phyloP scores from a whole-genome alignment of 73 alveolate species.

The Symbiodinium natans region DNA sequence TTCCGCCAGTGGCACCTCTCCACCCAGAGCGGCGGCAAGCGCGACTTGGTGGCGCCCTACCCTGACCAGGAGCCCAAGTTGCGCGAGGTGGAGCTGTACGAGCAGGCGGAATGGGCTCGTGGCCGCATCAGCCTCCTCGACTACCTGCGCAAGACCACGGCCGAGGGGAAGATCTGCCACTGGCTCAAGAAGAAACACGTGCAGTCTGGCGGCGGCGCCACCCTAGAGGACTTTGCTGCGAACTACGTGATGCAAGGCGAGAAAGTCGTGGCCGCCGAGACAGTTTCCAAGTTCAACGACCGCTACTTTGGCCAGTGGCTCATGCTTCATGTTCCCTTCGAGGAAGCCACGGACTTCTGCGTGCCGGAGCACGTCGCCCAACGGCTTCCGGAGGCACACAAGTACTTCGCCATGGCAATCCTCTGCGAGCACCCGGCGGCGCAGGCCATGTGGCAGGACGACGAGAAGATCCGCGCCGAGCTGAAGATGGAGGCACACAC shows the following conservation, averaged over 20 bases:
- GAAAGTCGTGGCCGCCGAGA: neutral
- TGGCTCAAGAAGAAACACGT: neutral
- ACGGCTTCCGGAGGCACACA: neutral
- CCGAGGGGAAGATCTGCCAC: neutral
- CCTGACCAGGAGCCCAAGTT: neutral
- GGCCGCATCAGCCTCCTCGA: neutral
- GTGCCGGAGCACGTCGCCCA: neutral
- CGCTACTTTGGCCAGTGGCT: neutral
- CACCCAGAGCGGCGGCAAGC: slow-evolving; percentile 26
- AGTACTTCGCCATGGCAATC: neutral
- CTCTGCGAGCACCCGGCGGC: neutral
- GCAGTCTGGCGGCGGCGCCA: neutral
- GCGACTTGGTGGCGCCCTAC: neutral
- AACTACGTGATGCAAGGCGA: neutral
- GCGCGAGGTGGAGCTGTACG: neutral
- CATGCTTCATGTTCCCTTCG: neutral
- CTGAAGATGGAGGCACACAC: neutral
- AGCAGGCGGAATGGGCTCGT: neutral
- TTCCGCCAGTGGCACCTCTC: neutral
- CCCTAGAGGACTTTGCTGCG: neutral
- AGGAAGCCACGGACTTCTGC: neutral
- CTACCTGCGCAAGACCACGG: neutral
- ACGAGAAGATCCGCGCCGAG: neutral
- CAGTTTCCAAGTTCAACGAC: neutral
- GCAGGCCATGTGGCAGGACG: neutral